Evolutionary conservation across 2,329 filamentous ascomycete species (phyloP), one percentile per base, ranked within the genome.

Genomic region (Cytospora chrysosperma): DNA sequence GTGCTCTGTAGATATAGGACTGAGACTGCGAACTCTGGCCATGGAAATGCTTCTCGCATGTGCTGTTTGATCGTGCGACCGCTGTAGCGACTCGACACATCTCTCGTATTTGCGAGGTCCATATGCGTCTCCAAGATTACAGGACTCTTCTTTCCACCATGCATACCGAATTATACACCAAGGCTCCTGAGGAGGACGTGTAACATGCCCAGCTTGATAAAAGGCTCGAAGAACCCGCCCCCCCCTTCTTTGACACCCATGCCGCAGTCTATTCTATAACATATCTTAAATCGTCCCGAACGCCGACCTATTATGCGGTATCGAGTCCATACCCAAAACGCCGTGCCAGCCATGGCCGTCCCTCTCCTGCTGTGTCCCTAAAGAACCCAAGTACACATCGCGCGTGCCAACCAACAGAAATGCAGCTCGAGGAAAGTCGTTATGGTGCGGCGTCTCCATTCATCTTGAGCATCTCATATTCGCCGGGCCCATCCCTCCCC

Each of bases 401-500:
- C 13, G 9, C 10, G 17, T 51, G 13, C 49, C 32, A 47, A 17
- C 15, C 47, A 24, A 28, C 9, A 10, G 10, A 24, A 34, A 27
- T 15, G 15, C 51, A 26, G 57, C 9, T 24, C 13, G n/a, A 40
- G 27, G 30, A 26, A n/a, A 32, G 12, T n/a, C 21, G 9, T 54
- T n/a, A 60, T 15, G 49, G 57, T 24, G 63, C 61, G 13, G 49
- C 7, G n/a, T 55, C 60, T 59, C 68, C 68, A 28, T 82, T 82
- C 71, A 86, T 78, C 49, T 79, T 77, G 12, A 84, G 82, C 86
- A 90, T 88, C 74, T 90, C 88, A 74, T 90, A 90, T 66, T 86
- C 85, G 15, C 82, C 85, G 0, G 76, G 80, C 0, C 82, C 81
- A 67, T 86, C 84, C 58, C 81, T 77, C 0, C 82, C 81, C 62